A percentile compares a stretch with the other conserved stretches of the same genome.
Conservation (phyloP, 129 eudicot species). For the Cynara cardunculus region DNA sequence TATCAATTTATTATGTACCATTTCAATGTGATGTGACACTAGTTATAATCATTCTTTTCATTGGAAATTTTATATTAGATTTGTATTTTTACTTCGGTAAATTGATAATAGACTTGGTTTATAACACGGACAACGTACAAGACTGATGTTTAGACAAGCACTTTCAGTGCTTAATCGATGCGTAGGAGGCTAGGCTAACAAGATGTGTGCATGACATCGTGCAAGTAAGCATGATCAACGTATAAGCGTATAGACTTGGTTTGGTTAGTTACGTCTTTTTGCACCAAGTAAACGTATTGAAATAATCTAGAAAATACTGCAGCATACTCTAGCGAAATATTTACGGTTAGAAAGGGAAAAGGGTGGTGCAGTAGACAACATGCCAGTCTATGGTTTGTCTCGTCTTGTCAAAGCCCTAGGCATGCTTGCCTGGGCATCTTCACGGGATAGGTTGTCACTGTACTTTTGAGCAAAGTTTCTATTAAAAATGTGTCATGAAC, state of each 20-base stretch:
- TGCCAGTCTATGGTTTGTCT: background rate
- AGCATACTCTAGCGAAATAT: no score
- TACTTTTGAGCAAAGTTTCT: background rate
- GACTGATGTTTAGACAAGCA: background rate
- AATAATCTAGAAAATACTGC: background rate
- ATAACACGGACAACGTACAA: no score
- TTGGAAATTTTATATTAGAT: no score
- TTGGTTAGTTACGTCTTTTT: background rate
- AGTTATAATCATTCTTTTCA: background rate
- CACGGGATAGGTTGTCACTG: background rate
- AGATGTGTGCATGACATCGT: background rate
- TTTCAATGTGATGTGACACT: background rate
- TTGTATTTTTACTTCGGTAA: background rate
- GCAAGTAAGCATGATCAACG: background rate
- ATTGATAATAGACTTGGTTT: background rate
- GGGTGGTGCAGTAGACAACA: background rate
- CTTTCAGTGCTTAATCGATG: background rate
- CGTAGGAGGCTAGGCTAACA: background rate
- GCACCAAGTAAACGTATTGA: background rate
- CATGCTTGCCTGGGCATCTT: background rate
- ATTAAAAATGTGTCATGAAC: background rate
- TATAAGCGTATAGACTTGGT: background rate
- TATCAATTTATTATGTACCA: background rate
- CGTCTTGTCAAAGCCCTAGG: background rate
- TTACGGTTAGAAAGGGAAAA: background rate